Base-by-base conservation (phyloP, 805 yeast genomes). In the Saccharomyces jurei region DNA sequence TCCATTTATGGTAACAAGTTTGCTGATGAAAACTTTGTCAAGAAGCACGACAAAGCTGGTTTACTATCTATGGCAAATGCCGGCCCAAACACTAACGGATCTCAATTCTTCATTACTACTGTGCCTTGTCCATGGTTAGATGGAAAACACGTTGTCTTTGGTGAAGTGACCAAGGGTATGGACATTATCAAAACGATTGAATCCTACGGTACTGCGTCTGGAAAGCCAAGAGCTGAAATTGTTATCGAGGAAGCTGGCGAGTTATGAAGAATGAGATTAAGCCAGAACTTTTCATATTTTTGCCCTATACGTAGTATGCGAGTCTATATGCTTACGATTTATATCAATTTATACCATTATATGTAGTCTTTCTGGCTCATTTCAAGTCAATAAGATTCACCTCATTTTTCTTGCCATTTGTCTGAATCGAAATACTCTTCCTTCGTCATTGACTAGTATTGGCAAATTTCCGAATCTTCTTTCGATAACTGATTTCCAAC, bases 1-100 rank as follows among this genome's bases (percentile, higher is more conserved):
- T 85, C 90, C 50, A 86, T 86, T 73, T 86, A 86, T 73, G 94
- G 92, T 64, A 76, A 75, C 62, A 82, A 81, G 60, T 81, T 82
- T 63, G 75, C 78, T 41, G 77, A 74, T 52, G 78, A 75, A 75
- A 85, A 87, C 80, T 87, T 87, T 69, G 62, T 72, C 62, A 81
- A 81, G 77, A 84, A 72, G 63, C 96, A 89, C 80, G 81, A 79
- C 73, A 83, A 78, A 70, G 86, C 92, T 59, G 95, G 95, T 69
- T 77, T 87, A 61, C 74, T 89, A 68, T 88, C 95, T 46, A 89
- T 89, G 96, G 96, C 96, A 59, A 89, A 89, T 64, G 86, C 92
- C 55, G 96, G 96, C 63, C 92, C 92, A 73, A 86, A 87, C 81
- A 87, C 96, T 71, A 89, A 89, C 71, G 94, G 96, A 26, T 87